Percentiles rank a stretch among this genome's conserved stretches.
Conservation (phyloP, 1,284 basidiomycete genomes). For the Trichosporon inkin region DNA sequence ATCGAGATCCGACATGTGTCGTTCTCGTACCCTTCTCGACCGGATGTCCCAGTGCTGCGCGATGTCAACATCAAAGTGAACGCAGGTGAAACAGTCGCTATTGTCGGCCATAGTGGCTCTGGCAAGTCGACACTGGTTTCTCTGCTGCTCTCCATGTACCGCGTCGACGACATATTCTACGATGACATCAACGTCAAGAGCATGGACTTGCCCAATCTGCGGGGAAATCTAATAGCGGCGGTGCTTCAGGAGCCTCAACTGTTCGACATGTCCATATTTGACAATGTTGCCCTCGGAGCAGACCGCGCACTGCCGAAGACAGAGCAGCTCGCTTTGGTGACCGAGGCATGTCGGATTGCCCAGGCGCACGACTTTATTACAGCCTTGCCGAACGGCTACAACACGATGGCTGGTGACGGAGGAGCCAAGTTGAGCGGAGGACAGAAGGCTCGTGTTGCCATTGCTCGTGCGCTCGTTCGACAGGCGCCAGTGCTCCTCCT, state of each 20-base stretch:
- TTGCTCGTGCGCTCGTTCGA: conserved; percentile 53
- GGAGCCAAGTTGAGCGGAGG: conserved; percentile 39
- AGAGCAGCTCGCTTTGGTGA: conserved; percentile 83
- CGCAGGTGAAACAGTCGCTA: not conserved
- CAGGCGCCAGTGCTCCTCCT: conserved; percentile 53
- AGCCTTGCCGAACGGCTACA: conserved; percentile 79
- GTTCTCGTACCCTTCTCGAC: not conserved
- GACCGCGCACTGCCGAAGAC: conserved; percentile 74
- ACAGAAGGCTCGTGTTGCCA: conserved; percentile 54
- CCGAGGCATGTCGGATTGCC: conserved; percentile 52
- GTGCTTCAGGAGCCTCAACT: conserved; percentile 65
- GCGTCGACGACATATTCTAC: conserved; percentile 68
- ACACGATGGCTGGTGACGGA: conserved; percentile 54
- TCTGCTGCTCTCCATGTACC: conserved; percentile 55
- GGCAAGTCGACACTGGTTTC: conserved; percentile 90
- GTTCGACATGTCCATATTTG: conserved; percentile 79
- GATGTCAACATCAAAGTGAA: not conserved
- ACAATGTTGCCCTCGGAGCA: conserved; percentile 89
- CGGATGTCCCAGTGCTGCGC: not conserved
- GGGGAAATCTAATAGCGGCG: conserved; percentile 72
- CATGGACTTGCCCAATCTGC: conserved; percentile 25
- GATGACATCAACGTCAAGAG: conserved; percentile 64
- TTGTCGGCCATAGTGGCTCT: conserved; percentile 59
- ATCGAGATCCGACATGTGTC: not conserved
- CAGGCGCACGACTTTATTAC: conserved; percentile 70